A percentile compares a stretch with the other conserved stretches of the same genome.
These are phyloP conservation scores for Penstemon davidsonii DNA, from an alignment of 257 asterid genomes.

Conservation along the genomic window DNA sequence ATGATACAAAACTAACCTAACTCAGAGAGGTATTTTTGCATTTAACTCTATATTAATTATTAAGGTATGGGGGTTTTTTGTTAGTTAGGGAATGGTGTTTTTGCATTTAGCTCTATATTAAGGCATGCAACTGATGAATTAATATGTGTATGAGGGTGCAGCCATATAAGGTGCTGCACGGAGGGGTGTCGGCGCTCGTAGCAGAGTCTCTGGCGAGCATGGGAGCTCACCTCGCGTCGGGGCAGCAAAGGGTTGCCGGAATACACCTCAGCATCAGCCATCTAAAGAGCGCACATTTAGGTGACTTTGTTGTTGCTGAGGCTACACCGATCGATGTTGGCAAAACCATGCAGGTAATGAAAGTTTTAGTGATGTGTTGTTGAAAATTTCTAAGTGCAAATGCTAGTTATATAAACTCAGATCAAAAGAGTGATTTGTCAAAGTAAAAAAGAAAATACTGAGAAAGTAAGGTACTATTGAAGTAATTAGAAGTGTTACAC, in stretches of 20 bases:
- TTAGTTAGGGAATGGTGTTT: too few species aligned
- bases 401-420: not conserved
- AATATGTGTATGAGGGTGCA: constrained; percentile 6
- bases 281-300: constrained; percentile 66
- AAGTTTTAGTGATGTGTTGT: not conserved
- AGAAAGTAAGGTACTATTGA: not conserved
- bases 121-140: too few species aligned
- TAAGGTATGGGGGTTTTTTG: too few species aligned
- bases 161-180: constrained; percentile 55
- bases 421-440: not conserved
- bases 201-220: constrained; percentile 59
- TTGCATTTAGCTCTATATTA: too few species aligned
- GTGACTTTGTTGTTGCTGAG: constrained; percentile 69
- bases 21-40: too few species aligned
- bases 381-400: too few species aligned
- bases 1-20: too few species aligned
- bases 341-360: constrained; percentile 60
- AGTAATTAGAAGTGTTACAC: not conserved
- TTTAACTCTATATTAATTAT: too few species aligned
- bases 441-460: not conserved
- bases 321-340: constrained; percentile 70
- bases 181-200: constrained; percentile 56
- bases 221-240: constrained; percentile 60
- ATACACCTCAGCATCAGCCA: constrained; percentile 54
- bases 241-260: constrained; percentile 52